Base-by-base conservation (phyloP, 2,329 filamentous ascomycete genomes). In the Arthrobotrys iridis region DNA sequence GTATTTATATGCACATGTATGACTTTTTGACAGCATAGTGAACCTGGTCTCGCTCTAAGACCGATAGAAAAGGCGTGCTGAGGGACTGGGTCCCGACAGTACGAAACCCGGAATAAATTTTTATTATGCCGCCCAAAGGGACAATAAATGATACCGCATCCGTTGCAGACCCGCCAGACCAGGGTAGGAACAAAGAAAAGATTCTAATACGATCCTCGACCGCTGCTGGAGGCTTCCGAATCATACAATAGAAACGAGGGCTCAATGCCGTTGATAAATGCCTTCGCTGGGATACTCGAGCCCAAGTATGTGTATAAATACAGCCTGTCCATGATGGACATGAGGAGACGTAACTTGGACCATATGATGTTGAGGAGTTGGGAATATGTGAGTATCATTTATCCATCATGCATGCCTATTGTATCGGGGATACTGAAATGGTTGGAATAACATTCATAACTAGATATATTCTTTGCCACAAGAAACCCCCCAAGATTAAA, bases 301-400 rank as follows among this genome's bases (percentile, higher is more conserved):
- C 7, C 10, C 20, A 67, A 8, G 55, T 57, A 57, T 30, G 11
- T 13, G 11, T 62, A 74, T 74, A 74, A 74, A 74, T 74, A 67
- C 10, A 4, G 18, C 37, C 26, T 10, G 55, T 26, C 35, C 55
- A 8, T 4, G 33, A 40, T 67, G 26, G 20, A 55, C 62, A 15
- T 20, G 28, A 59, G 35, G 41, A 35, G 22, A 43, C 24, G 40
- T 59, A 58, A 5, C 41, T 33, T 59, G 60, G 28, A 18, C 22
- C 7, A 5, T 24, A 63, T 8, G 22, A n/a, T 11, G 13, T 4
- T 10, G 3, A 59, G 8, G n/a, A 18, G 13, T 1, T 13, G 11
- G 11, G 0, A n/a, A 46, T 10, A 33, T 2, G 50, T 55, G 18
- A 55, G 37, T 59, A 43, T 10, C 3, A 24, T 6, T 55, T 35